phyloP scores from a whole-genome alignment of 495 filamentous ascomycete species.

The Massariosphaeria phaeospora region DNA sequence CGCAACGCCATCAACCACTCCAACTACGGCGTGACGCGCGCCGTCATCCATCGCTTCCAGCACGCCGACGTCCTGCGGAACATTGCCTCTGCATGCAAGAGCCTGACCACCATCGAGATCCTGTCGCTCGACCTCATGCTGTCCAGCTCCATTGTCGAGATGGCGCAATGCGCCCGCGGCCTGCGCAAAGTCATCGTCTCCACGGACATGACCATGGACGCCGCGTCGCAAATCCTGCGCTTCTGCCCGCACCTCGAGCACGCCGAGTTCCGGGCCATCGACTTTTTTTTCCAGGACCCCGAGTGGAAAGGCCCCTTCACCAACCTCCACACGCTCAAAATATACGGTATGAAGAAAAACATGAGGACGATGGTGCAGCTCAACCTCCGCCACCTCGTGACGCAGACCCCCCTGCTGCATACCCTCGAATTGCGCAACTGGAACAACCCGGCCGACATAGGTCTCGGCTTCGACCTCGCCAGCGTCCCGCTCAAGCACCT shows the following conservation, averaged over 20 bases:
- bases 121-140: constrained; percentile 10
- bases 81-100: constrained; percentile 31
- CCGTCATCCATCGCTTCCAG: constrained; percentile 43
- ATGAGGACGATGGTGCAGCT: background rate
- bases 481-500: background rate
- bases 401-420: background rate
- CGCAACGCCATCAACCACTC: constrained; percentile 42
- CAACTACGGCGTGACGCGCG: constrained; percentile 40
- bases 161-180: constrained; percentile 29
- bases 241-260: constrained; percentile 44
- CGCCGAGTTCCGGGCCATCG: constrained; percentile 37
- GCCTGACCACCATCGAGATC: constrained; percentile 26
- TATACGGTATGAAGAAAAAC: too few relatives aligned
- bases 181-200: constrained; percentile 46
- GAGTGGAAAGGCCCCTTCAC: constrained; percentile 21
- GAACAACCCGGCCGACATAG: too few relatives aligned
- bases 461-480: background rate
- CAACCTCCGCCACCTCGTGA: background rate
- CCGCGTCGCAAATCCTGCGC: constrained; percentile 40
- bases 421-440: too few relatives aligned
- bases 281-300: background rate
- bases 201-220: constrained; percentile 38
- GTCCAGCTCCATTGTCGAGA: constrained; percentile 28
- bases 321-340: constrained; percentile 9
- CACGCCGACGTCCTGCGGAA: constrained; percentile 35